Evolutionary conservation across 2,329 filamentous ascomycete species (phyloP), one percentile per base, ranked within the genome.

Genomic region (Xylaria sp.): DNA sequence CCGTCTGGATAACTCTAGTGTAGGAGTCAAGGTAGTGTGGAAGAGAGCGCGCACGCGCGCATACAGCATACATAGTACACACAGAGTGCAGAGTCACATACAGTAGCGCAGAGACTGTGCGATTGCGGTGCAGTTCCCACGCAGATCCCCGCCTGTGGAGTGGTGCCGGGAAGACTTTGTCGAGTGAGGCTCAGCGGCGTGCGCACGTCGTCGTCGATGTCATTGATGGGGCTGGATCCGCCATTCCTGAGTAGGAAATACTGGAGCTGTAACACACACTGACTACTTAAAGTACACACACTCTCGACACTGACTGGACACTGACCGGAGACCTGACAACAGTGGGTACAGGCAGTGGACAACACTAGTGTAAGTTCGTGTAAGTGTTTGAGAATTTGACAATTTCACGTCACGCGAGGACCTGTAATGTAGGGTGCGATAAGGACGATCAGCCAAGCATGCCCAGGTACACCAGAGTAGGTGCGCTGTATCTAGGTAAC

Each of bases 211-310:
- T 66, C 41, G 46, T 58, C 54, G 63, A 66, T 70, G 64, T 70
- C 67, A 66, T 70, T 56, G 59, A 70, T 66, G 59, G 67, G 52
- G 63, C 54, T 25, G 66, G 55, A 55, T 64, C 61, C 60, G 57
- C 63, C 23, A 28, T 44, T 32, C 15, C 39, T 44, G 41, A 46
- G 41, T 46, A 46, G 41, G 15, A 15, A 46, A 46, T 46, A 18
- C 18, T n/a, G 41, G 41, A n/a, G 1, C 34, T 37, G 34, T 4
- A 10, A 9, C 34, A 37, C 7, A 37, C 34, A 37, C 34, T 37
- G 10, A 37, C 34, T 28, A 28, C n/a, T n/a, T n/a, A n/a, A n/a
- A n/a, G n/a, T n/a, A n/a, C n/a, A n/a, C n/a, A n/a, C n/a, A n/a
- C n/a, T n/a, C n/a, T n/a, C n/a, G n/a, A n/a, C 23, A 25, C 23